Evolutionary conservation across 1,139 yeast species (phyloP).

Genomic region (Candida tropicalis): DNA sequence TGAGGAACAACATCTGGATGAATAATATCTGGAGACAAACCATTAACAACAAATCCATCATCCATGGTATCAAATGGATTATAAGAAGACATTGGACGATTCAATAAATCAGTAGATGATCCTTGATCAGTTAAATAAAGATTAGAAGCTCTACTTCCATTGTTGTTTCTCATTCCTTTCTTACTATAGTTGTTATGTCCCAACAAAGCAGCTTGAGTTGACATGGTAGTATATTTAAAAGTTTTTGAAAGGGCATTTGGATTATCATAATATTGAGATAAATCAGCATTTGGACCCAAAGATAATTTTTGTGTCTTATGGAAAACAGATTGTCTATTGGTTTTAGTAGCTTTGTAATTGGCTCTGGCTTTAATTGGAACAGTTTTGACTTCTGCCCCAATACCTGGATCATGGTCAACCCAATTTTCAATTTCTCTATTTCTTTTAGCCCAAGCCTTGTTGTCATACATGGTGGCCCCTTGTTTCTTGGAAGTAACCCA

Average conservation of each 20-base stretch:
- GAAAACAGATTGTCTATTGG: slow-evolving; percentile 51
- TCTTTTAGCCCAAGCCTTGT: slow-evolving; percentile 46
- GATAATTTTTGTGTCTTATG: slow-evolving; percentile 39
- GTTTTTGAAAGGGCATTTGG: slow-evolving; percentile 40
- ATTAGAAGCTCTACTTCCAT: slow-evolving; percentile 20
- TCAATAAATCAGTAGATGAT: slow-evolving; percentile 40
- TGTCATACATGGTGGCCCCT: slow-evolving; percentile 70
- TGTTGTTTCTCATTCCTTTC: slow-evolving; percentile 10
- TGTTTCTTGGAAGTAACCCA: slow-evolving; percentile 80
- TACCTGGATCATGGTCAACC: slow-evolving; percentile 59
- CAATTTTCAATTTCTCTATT: slow-evolving; percentile 74
- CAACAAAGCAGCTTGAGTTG: slow-evolving; percentile 53
- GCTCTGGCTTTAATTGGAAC: slow-evolving; percentile 58
- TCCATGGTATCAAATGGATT: slow-evolving; percentile 48
- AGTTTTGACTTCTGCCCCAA: slow-evolving; percentile 56
- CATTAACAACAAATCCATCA: slow-evolving; percentile 39
- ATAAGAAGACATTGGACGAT: slow-evolving; percentile 34
- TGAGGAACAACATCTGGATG: slow-evolving; percentile 78
- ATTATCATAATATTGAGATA: slow-evolving; percentile 43
- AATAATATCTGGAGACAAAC: slow-evolving; percentile 71
- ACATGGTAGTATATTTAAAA: slow-evolving; percentile 57
- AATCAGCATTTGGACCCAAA: slow-evolving; percentile 41
- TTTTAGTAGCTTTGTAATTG: slow-evolving; percentile 42
- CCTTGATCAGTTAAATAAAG: slow-evolving; percentile 35
- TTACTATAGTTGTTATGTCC: slow-evolving; percentile 28